These are phyloP conservation scores for Lepidium sativum DNA, from an alignment of 345 rosid genomes.

Conservation along the genomic window DNA sequence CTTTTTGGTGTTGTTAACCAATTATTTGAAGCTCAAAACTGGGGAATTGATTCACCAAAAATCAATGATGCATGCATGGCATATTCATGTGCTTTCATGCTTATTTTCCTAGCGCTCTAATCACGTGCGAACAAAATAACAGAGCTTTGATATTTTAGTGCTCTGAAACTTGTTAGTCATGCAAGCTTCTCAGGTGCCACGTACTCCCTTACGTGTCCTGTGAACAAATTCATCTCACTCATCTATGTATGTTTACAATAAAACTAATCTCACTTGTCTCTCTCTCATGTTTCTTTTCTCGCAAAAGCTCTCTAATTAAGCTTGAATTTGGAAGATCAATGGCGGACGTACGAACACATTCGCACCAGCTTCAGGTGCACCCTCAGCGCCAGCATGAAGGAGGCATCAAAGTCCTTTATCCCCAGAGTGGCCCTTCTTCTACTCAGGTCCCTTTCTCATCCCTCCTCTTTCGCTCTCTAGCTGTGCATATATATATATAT, in stretches of 20 bases:
- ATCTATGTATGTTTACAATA: constrained; percentile 15
- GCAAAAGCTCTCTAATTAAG: background rate
- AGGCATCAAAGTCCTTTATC: constrained; percentile 19
- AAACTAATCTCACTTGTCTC: background rate
- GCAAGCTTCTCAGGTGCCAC: constrained; percentile 53
- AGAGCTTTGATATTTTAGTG: too few relatives aligned
- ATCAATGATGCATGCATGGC: too few relatives aligned
- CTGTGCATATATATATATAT: background rate
- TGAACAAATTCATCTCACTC: background rate
- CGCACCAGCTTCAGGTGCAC: constrained; percentile 58
- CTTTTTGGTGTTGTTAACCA: background rate
- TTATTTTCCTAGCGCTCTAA: too few relatives aligned
- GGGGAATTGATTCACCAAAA: too few relatives aligned
- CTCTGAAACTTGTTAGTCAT: constrained; percentile 51
- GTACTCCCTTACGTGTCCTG: constrained; percentile 35
- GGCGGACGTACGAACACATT: constrained; percentile 45
- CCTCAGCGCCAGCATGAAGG: constrained; percentile 40
- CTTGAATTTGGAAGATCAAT: constrained; percentile 4
- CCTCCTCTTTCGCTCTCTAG: background rate
- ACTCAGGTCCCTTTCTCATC: constrained; percentile 19
- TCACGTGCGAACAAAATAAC: too few relatives aligned
- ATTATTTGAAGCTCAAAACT: too few relatives aligned
- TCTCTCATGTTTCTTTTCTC: background rate
- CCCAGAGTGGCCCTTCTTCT: constrained; percentile 44
- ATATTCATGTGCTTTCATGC: too few relatives aligned